These are phyloP conservation scores for Fusarium anguioides DNA, from an alignment of 2,329 filamentous ascomycete species.

Conservation along the genomic window DNA sequence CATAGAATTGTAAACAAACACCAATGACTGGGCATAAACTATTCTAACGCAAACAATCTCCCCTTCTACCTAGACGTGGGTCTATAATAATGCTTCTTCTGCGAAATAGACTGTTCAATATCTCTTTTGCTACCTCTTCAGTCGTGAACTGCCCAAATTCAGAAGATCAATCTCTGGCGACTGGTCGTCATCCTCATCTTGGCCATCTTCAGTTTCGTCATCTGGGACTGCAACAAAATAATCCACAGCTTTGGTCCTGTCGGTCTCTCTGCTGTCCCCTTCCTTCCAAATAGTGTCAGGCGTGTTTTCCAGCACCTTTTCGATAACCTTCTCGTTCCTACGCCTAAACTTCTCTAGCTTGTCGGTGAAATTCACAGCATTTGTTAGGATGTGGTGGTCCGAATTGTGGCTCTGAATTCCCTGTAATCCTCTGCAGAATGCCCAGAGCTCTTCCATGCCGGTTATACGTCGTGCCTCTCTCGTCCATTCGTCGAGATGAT, in stretches of 20 bases:
- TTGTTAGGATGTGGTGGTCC: background rate
- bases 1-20: background rate
- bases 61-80: background rate
- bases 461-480: background rate
- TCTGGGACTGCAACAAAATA: background rate
- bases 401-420: background rate
- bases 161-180: no score
- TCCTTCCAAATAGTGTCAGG: background rate
- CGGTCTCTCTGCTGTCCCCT: background rate
- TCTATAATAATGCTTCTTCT: background rate
- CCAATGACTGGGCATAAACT: background rate
- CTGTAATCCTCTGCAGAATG: background rate
- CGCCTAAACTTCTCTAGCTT: background rate
- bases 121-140: background rate
- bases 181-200: no score
- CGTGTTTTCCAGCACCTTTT: slow-evolving; percentile 4
- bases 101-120: background rate
- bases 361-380: background rate
- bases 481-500: slow-evolving; percentile 20
- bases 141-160: no score
- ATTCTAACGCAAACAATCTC: background rate
- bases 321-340: background rate
- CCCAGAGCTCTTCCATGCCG: background rate
- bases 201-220: background rate
- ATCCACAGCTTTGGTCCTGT: background rate